A percentile compares a stretch with the other conserved stretches of the same genome.
Evolutionary conservation across 2,329 filamentous ascomycete species (phyloP).

Genomic region (Lasiodiplodia sp.): DNA sequence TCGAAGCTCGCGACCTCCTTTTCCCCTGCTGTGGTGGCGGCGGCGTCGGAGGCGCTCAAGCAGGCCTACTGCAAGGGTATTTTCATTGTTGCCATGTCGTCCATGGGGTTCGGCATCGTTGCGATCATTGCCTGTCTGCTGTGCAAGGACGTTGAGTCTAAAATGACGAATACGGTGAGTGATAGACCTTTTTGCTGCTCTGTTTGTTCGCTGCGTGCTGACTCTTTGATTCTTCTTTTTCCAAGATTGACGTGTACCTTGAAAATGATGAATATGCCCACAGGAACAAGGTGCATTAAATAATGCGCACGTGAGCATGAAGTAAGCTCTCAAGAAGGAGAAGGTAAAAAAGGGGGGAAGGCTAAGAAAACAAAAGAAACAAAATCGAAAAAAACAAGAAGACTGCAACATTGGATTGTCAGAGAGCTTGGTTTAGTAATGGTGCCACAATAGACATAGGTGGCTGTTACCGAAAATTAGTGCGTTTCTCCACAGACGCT

Average conservation of each 20-base stretch:
- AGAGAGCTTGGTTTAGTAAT: too few species aligned
- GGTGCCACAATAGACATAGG: too few species aligned
- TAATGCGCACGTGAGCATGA: not conserved
- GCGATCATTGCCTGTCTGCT: constrained; percentile 36
- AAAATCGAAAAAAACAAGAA: not conserved
- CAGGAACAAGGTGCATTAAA: constrained; percentile 8
- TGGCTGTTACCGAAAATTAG: too few species aligned
- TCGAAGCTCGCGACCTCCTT: constrained; percentile 1
- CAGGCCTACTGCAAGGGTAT: constrained; percentile 35
- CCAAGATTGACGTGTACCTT: constrained; percentile 16
- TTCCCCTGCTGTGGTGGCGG: constrained; percentile 34
- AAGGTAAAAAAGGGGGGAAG: not conserved
- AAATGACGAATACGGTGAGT: constrained; percentile 15
- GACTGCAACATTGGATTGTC: too few species aligned
- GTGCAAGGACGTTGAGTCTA: constrained; percentile 26
- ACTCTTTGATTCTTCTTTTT: too few species aligned
- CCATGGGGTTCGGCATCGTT: constrained; percentile 35
- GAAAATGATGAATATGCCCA: constrained; percentile 16
- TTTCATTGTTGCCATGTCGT: constrained; percentile 33
- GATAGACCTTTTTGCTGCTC: not conserved
- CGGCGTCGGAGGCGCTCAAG: constrained; percentile 36
- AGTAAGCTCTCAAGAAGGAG: not conserved
- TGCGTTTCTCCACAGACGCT: too few species aligned
- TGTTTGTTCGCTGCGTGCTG: not conserved
- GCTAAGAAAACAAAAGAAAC: not conserved